phyloP scores from a whole-genome alignment of 1,139 yeast genomes.

The Wickerhamiella pararugosa region DNA sequence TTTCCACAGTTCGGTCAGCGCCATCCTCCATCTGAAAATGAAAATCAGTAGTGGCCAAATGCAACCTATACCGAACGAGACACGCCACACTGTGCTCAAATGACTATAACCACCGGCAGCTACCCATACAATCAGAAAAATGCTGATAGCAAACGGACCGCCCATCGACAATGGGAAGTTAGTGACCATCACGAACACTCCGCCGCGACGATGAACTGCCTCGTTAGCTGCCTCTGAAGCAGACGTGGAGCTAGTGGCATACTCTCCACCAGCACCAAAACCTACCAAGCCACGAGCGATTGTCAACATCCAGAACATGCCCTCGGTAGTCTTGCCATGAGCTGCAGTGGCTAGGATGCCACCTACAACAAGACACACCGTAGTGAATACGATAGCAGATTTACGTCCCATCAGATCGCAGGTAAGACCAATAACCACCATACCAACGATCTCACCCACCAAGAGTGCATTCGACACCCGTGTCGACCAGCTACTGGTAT shows the following conservation, averaged over 20 bases:
- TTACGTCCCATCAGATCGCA: constrained; percentile 45
- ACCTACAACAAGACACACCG: constrained; percentile 38
- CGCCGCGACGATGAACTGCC: constrained; percentile 48
- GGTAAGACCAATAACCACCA: constrained; percentile 36
- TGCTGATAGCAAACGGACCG: constrained; percentile 53
- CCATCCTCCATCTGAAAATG: constrained; percentile 55
- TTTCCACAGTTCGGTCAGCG: constrained; percentile 42
- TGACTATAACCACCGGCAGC: constrained; percentile 35
- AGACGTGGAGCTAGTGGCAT: constrained; percentile 51
- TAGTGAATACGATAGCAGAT: constrained; percentile 39
- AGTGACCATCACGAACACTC: constrained; percentile 47
- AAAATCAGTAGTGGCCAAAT: constrained; percentile 60
- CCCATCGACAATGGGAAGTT: constrained; percentile 59
- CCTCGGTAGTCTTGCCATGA: constrained; percentile 34
- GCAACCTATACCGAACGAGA: constrained; percentile 56
- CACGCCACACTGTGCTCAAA: constrained; percentile 49
- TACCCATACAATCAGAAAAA: constrained; percentile 48
- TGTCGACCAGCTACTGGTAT: constrained; percentile 33
- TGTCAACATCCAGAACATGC: constrained; percentile 62
- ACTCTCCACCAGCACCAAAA: constrained; percentile 63
- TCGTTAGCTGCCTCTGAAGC: constrained; percentile 65
- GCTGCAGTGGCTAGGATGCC: constrained; percentile 41
- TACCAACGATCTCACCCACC: constrained; percentile 45
- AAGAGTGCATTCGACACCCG: constrained; percentile 42
- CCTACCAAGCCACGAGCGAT: constrained; percentile 51